Evolutionary conservation across 2,329 filamentous ascomycete species (phyloP).

Genomic region (Pseudogymnoascus sp.): DNA sequence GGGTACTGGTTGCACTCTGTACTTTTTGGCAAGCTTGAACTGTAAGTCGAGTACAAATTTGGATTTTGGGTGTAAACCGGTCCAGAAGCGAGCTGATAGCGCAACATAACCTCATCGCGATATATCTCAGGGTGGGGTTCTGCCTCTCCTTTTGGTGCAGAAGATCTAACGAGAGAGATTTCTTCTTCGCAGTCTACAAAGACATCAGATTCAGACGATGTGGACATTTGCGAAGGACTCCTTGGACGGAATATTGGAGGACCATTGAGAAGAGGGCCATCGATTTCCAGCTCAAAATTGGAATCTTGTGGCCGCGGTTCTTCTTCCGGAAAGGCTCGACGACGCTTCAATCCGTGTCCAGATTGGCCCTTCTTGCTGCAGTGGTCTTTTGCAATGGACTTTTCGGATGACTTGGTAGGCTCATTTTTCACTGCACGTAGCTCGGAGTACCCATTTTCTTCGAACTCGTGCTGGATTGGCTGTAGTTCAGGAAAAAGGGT

Average conservation of each 20-base stretch:
- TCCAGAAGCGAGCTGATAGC: neutral
- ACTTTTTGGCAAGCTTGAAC: neutral
- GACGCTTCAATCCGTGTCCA: neutral
- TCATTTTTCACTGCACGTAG: neutral
- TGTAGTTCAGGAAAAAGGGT: neutral
- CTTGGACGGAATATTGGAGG: neutral
- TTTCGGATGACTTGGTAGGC: neutral
- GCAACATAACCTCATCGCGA: neutral
- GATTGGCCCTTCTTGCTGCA: neutral
- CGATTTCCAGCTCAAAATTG: neutral
- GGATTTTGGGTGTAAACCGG: neutral
- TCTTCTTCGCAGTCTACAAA: slow-evolving; percentile 5
- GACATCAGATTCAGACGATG: neutral
- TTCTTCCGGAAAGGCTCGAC: neutral
- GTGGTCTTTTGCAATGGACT: neutral
- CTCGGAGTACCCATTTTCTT: neutral
- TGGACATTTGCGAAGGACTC: neutral
- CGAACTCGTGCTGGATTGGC: neutral
- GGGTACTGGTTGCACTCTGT: neutral
- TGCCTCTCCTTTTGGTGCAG: neutral
- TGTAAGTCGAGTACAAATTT: neutral
- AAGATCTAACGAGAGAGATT: neutral
- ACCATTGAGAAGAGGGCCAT: neutral
- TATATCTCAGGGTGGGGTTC: neutral
- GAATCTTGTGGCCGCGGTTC: neutral